These are phyloP conservation scores for Raffaelea albimanens DNA, from an alignment of 2,329 filamentous ascomycete genomes.

Conservation along the genomic window DNA sequence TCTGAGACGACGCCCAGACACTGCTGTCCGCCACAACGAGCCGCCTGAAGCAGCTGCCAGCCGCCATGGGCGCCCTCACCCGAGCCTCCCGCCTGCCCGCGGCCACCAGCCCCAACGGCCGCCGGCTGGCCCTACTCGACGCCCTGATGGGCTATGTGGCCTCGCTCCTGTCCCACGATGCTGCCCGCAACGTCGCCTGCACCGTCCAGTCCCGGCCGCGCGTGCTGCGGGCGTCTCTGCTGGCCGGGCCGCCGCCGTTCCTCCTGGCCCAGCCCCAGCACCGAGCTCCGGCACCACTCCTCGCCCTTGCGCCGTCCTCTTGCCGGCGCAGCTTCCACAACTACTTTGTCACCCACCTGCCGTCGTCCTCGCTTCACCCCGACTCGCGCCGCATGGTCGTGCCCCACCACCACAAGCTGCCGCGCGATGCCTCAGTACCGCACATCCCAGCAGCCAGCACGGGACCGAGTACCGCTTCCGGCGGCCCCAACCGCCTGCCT, in stretches of 20 bases:
- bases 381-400: constrained; percentile 59
- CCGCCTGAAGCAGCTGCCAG: not conserved
- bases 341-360: constrained; percentile 94
- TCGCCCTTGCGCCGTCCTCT: not conserved
- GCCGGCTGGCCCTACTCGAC: constrained; percentile 10
- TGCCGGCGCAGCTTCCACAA: constrained; percentile 60
- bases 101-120: constrained; percentile 1
- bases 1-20: not conserved
- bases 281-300: not conserved
- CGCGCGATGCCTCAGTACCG: constrained; percentile 73
- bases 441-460: constrained; percentile 44
- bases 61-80: not conserved
- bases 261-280: not conserved
- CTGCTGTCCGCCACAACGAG: not conserved
- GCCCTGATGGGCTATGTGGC: constrained; percentile 14
- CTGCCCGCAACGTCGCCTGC: not conserved
- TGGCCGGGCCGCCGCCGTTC: not conserved
- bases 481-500: constrained; percentile 31
- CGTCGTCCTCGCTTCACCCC: constrained; percentile 85
- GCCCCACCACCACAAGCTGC: constrained; percentile 68
- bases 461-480: constrained; percentile 40
- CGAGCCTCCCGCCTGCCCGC: not conserved
- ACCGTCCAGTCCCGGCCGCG: no score
- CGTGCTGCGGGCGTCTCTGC: not conserved
- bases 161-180: constrained; percentile 7